Base-by-base conservation (phyloP, 2,329 filamentous ascomycete species). In the Sclerotinia sclerotiorum region DNA sequence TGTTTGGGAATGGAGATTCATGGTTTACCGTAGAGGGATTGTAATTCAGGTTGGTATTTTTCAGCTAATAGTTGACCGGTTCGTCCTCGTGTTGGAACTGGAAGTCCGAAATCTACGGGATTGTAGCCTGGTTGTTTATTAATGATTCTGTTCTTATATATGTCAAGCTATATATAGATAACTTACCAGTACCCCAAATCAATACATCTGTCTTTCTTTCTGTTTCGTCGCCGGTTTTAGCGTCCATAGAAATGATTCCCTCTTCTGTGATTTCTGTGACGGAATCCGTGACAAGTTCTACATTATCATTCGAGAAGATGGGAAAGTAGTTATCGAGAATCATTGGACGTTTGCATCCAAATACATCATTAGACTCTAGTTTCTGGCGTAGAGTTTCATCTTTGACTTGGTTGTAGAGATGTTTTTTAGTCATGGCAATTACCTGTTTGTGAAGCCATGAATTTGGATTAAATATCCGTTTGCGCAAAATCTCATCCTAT, bases 171-270 rank as follows among this genome's bases (percentile, higher is more conserved):
- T 21, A 21, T 32, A 10, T 52, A 4, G 8, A 4, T 3, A 8
- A 52, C 60, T 52, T 42, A 63, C 60, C 46, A 35, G 60, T 63
- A 27, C 44, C 60, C 46, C 60, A 63, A 24, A 63, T 63, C 21
- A 63, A 63, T 3, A 63, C 46, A 49, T 63, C 46, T 35, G 29
- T 49, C 8, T 42, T 48, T 17, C 60, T 52, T 24, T 63, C 60
- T 35, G n/a, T 35, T n/a, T 52, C 46, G 19, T 52, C 19, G 7
- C 60, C 60, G 1, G 60, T 52, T 52, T 52, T 13, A 1, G 19
- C 29, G n/a, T 63, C 24, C 60, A 27, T 49, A 1, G 46, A 63
- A 32, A 52, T n/a, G 21, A 63, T 35, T 5, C 44, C 19, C 24
- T 27, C n/a, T 19, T 51, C 19, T 3, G 21, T 52, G 21, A 63